A percentile compares a stretch with the other conserved stretches of the same genome.
Evolutionary conservation across 2,329 filamentous ascomycete species (phyloP).

Genomic region (Pestalotiopsis sp.): DNA sequence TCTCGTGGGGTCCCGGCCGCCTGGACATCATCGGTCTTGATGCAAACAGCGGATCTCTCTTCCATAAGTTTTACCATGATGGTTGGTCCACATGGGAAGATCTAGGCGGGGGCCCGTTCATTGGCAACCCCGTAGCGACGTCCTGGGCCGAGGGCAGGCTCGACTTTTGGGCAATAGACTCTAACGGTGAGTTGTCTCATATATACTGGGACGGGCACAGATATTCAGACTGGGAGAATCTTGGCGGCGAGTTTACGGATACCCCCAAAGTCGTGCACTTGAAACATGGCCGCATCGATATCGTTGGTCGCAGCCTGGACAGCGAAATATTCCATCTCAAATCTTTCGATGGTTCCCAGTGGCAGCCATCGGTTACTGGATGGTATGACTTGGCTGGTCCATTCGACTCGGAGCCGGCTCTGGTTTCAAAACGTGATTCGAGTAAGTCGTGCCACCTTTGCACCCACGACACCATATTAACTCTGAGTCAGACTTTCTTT

Average conservation of each 20-base stretch:
- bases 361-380: conserved; percentile 19
- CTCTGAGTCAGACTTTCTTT: conserved; percentile 18
- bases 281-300: conserved; percentile 19
- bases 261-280: conserved; percentile 23
- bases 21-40: conserved; percentile 21
- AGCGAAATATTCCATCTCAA: conserved; percentile 20
- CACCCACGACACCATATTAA: not conserved
- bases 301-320: conserved; percentile 20
- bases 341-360: conserved; percentile 19
- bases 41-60: conserved; percentile 16
- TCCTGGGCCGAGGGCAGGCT: conserved; percentile 23
- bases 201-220: conserved; percentile 21
- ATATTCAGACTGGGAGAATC: conserved; percentile 21
- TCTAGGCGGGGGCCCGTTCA: conserved; percentile 20
- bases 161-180: conserved; percentile 22
- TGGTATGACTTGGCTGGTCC: conserved; percentile 22
- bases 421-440: conserved; percentile 15
- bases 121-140: conserved; percentile 19
- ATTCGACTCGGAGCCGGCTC: conserved; percentile 20
- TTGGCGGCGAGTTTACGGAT: conserved; percentile 23
- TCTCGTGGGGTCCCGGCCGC: conserved; percentile 21
- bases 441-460: conserved; percentile 15
- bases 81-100: conserved; percentile 25
- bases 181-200: conserved; percentile 18
- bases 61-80: conserved; percentile 20